Evolutionary conservation across 202 grass and related monocot genomes (phyloP), one percentile per base, ranked within the genome.

Genomic region (Digitaria exilis): DNA sequence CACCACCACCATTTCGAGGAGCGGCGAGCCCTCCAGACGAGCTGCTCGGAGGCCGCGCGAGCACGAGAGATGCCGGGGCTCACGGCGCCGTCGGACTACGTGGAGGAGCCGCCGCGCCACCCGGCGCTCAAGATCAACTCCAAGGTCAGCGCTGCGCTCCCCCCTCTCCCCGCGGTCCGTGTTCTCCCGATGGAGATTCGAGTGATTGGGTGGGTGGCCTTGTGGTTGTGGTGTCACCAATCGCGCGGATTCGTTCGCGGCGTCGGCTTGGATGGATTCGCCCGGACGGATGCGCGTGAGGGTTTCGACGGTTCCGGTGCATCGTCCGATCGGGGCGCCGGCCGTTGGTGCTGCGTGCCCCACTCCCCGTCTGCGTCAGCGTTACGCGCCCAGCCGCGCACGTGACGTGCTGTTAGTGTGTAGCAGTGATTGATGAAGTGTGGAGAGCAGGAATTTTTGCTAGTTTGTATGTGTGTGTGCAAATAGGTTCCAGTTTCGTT

Each of bases 101-200:
- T 78, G 48, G 80, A 86, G 54, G 96, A 98, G 85, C 96, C 96
- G 44, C 87, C 88, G 39, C 92, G 96, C 55, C 93, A 98, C 61
- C 91, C 91, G 6, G 83, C 61, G 58, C 96, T 98, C 83, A 95
- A 80, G 85, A 81, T 98, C 59, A 98, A 98, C 80, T 72, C 93
- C 21, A 90, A 98, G 96, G 96, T 97, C 82, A 48, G 76, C 41
- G 24, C 71, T 24, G 59, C 41, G 10, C 34, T 19, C 28, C 6
- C 0, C n/a, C 46, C 18, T 4, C 9, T 7, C 12, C 75, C 75
- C 46, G 30, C 77, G n/a, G 77, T 2, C 48, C 45, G 2, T 29
- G 54, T 26, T n/a, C 18, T 0, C 26, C 30, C 25, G 6, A 0
- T 1, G 46, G 45, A 67, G 77, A 50, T 42, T 80, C 3, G 57